Percentiles rank a stretch among this genome's conserved stretches.
phyloP scores from a whole-genome alignment of 2,329 filamentous ascomycete species.

The Endothia cerciana region DNA sequence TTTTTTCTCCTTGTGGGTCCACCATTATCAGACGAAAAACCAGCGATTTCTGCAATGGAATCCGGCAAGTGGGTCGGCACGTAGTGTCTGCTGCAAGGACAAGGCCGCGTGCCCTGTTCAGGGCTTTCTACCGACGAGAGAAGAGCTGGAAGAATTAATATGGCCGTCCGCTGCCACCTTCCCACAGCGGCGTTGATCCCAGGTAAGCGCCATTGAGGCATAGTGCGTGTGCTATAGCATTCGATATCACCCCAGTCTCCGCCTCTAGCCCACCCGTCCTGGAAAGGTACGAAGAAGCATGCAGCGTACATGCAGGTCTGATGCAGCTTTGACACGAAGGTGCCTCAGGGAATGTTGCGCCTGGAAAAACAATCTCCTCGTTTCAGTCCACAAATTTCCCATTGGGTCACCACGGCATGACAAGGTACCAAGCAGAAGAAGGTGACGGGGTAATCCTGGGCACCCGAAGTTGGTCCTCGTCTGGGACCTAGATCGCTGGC shows the following conservation, averaged over 20 bases:
- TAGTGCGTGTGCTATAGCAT: not conserved
- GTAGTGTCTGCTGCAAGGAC: not conserved
- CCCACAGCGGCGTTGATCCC: not conserved
- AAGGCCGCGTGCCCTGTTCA: constrained; percentile 1
- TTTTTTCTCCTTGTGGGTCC: not conserved
- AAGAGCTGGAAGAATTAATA: constrained; percentile 2
- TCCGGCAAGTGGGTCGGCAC: not conserved
- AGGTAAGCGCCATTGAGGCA: not conserved
- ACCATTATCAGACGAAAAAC: not conserved
- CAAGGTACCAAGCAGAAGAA: not conserved
- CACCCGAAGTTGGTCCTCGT: not conserved
- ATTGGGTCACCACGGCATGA: not conserved
- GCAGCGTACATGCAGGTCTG: not conserved
- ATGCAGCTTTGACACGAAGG: constrained; percentile 3
- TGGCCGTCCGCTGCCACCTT: not conserved
- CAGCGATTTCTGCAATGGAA: not conserved
- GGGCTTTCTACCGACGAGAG: not conserved
- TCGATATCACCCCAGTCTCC: not conserved
- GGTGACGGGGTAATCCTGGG: constrained; percentile 2
- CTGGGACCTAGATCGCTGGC: not conserved
- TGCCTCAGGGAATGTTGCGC: not conserved
- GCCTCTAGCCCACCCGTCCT: not conserved
- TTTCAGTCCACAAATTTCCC: constrained; percentile 1
- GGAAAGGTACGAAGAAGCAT: not conserved
- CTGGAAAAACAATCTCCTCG: not conserved